A percentile compares a stretch with the other conserved stretches of the same genome.
Conservation (phyloP, 106 monocot genomes). For the Posidonia australis region DNA sequence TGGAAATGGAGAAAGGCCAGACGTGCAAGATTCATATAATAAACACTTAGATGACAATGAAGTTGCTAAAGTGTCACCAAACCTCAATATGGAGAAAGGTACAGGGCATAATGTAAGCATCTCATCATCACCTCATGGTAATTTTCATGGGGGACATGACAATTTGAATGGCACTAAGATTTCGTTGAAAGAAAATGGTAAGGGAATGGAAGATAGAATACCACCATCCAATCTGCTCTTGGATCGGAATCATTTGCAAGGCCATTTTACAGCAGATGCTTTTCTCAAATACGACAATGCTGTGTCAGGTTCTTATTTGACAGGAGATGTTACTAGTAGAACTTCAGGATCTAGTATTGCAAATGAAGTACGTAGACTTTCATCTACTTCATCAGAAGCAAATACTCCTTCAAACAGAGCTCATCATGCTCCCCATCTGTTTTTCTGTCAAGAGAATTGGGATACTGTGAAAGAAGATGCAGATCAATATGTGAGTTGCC, state of each 20-base stretch:
- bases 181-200: conserved; percentile 11
- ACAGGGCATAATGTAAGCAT: background rate
- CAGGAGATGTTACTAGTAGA: background rate
- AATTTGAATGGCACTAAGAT: conserved; percentile 17
- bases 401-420: background rate
- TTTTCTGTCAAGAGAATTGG: background rate
- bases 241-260: background rate
- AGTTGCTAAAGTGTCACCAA: background rate
- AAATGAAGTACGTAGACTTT: conserved; percentile 1
- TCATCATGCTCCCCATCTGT: conserved; percentile 4
- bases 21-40: conserved; percentile 29
- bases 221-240: background rate
- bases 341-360: conserved; percentile 5
- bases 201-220: background rate
- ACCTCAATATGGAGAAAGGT: conserved; percentile 5
- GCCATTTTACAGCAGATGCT: background rate
- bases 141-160: conserved; percentile 6
- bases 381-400: background rate
- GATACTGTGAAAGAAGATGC: background rate
- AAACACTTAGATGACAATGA: background rate
- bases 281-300: background rate
- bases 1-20: conserved; percentile 59
- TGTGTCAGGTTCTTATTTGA: background rate
- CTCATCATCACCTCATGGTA: conserved; percentile 5
- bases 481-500: background rate